Percentiles rank a stretch among this genome's conserved stretches.
phyloP scores from a whole-genome alignment of 306 rosid species.

The Sesbania bispinosa region DNA sequence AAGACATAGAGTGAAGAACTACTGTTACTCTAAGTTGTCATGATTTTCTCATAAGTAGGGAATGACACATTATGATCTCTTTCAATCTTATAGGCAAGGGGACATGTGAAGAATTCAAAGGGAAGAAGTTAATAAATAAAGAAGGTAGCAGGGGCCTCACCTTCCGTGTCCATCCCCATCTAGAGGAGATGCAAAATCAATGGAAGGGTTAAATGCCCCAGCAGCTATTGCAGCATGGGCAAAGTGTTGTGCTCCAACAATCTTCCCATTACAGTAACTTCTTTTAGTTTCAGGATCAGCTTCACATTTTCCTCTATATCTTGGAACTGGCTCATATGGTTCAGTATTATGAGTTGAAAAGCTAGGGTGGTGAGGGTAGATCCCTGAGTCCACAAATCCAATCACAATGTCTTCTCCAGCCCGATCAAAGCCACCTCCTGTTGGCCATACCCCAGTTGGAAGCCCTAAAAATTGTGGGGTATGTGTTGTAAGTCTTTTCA shows the following conservation, averaged over 20 bases:
- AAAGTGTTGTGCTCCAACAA: slow-evolving; percentile 97
- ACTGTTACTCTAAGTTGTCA: background rate
- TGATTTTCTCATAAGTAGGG: slow-evolving; percentile 7
- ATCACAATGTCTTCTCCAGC: slow-evolving; percentile 98
- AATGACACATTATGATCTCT: background rate
- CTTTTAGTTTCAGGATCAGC: slow-evolving; percentile 78
- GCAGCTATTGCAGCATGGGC: slow-evolving; percentile 98
- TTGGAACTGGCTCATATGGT: slow-evolving; percentile 80
- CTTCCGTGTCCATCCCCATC: slow-evolving; percentile 99
- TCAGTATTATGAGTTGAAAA: slow-evolving; percentile 61
- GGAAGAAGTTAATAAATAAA: slow-evolving; percentile 10
- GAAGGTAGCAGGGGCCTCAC: slow-evolving; percentile 43
- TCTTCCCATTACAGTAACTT: slow-evolving; percentile 90
- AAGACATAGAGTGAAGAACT: background rate
- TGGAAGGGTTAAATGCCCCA: slow-evolving; percentile 85
- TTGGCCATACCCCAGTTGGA: slow-evolving; percentile 99
- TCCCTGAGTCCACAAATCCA: slow-evolving; percentile 97
- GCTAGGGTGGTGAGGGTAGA: slow-evolving; percentile 92
- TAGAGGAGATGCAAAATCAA: slow-evolving; percentile 90
- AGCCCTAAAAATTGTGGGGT: slow-evolving; percentile 99
- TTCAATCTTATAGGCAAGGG: background rate
- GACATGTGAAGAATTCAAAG: background rate
- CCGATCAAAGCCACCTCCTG: slow-evolving; percentile 97
- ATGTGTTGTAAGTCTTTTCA: slow-evolving; percentile 84
- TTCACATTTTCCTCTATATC: slow-evolving; percentile 95